Evolutionary conservation across 2,329 filamentous ascomycete genomes (phyloP).

Genomic region (Neospermospora avenae): DNA sequence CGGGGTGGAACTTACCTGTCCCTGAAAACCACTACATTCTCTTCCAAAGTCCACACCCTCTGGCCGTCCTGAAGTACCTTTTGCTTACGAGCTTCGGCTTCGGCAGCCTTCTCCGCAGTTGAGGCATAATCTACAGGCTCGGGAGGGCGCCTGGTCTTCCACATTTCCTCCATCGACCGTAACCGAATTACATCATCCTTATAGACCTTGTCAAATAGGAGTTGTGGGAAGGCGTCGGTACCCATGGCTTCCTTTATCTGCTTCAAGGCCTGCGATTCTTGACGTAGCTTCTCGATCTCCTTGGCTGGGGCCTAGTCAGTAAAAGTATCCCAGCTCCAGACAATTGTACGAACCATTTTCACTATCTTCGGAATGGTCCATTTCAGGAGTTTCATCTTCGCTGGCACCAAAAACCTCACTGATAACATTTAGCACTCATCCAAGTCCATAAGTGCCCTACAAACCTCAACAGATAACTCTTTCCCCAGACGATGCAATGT

Average conservation of each 20-base stretch:
- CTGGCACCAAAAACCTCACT: slow-evolving; percentile 87
- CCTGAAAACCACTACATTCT: slow-evolving; percentile 83
- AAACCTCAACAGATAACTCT: slow-evolving; percentile 86
- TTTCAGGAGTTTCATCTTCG: slow-evolving; percentile 75
- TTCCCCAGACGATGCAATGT: slow-evolving; percentile 98
- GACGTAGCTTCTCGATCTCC: slow-evolving; percentile 83
- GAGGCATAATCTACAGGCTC: slow-evolving; percentile 67
- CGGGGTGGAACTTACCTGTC: slow-evolving; percentile 52
- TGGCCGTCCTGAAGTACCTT: slow-evolving; percentile 65
- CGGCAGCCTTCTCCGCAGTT: slow-evolving; percentile 51
- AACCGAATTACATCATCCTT: slow-evolving; percentile 78
- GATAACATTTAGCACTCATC: slow-evolving; percentile 29
- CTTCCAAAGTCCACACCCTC: slow-evolving; percentile 72
- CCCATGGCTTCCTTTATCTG: slow-evolving; percentile 79
- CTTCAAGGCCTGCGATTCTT: slow-evolving; percentile 80
- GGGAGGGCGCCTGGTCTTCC: slow-evolving; percentile 78
- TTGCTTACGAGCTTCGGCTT: slow-evolving; percentile 47
- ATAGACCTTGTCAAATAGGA: slow-evolving; percentile 93
- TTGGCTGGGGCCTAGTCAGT: slow-evolving; percentile 44
- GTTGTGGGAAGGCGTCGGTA: slow-evolving; percentile 69
- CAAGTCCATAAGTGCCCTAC: slow-evolving; percentile 11
- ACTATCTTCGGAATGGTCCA: slow-evolving; percentile 76
- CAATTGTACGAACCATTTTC: slow-evolving; percentile 65
- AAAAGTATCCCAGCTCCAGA: slow-evolving; percentile 11
- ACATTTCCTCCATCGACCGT: slow-evolving; percentile 90